A percentile compares a stretch with the other conserved stretches of the same genome.
phyloP scores from a whole-genome alignment of 352 stramenopile species.

The Globisporangium apiculatum region DNA sequence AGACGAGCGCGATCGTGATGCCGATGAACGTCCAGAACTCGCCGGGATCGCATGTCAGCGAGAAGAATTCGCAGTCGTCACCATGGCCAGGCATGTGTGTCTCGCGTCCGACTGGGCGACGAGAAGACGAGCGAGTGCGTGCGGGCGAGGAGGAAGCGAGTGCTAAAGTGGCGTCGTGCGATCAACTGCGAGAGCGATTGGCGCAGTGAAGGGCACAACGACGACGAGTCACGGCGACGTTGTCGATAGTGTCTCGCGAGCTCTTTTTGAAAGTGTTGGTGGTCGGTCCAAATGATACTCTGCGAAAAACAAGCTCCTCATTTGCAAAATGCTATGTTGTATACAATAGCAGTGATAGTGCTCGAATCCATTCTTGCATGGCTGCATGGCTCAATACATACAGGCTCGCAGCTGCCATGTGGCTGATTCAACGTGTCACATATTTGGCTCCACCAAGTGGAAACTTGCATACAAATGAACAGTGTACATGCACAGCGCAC shows the following conservation, averaged over 20 bases:
- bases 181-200: no score
- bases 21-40: slow-evolving; percentile 55
- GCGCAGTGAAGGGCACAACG: no score
- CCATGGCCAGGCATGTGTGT: slow-evolving; percentile 7
- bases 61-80: slow-evolving; percentile 52
- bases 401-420: no score
- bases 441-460: background rate
- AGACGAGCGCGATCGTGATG: slow-evolving; percentile 40
- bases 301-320: no score
- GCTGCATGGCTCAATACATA: no score
- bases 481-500: background rate
- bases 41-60: slow-evolving; percentile 53
- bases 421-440: background rate
- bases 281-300: background rate
- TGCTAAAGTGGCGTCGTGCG: no score
- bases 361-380: no score
- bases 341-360: no score
- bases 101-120: no score
- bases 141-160: background rate
- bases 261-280: background rate
- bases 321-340: no score
- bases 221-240: background rate
- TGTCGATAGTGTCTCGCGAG: background rate
- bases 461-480: no score
- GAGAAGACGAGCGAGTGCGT: background rate